phyloP scores from a whole-genome alignment of 2,329 filamentous ascomycete genomes.

The Diplodia sapinea region DNA sequence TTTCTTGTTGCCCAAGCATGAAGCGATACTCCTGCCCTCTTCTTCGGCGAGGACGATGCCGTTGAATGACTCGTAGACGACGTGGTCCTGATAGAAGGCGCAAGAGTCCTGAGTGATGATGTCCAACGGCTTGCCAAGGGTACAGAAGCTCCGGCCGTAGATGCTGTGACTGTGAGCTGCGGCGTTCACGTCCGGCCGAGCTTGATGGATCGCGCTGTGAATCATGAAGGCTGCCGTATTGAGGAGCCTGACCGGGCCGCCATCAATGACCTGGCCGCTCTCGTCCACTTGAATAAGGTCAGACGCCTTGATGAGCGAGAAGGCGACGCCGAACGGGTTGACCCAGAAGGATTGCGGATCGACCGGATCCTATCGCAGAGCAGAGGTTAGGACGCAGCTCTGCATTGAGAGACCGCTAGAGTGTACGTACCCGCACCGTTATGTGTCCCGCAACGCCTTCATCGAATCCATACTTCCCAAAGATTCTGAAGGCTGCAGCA shows the following conservation, averaged over 20 bases:
- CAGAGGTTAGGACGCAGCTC: neutral
- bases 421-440: conserved; percentile 56
- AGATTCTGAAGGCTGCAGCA: conserved; percentile 48
- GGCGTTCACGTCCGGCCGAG: conserved; percentile 63
- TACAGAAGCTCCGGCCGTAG: conserved; percentile 66
- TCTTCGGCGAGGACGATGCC: conserved; percentile 60
- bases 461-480: conserved; percentile 49
- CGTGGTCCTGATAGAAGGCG: conserved; percentile 61
- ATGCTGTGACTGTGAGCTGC: conserved; percentile 65
- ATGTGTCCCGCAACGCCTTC: conserved; percentile 66
- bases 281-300: conserved; percentile 72
- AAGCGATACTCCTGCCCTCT: conserved; percentile 60
- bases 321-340: conserved; percentile 69
- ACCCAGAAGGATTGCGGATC: conserved; percentile 68
- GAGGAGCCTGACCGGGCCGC: conserved; percentile 53
- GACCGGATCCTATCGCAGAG: conserved; percentile 56
- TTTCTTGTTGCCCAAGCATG: conserved; percentile 56
- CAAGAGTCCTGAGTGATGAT: conserved; percentile 65
- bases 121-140: conserved; percentile 64
- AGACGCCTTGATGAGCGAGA: conserved; percentile 66
- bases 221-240: conserved; percentile 63
- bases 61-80: conserved; percentile 60
- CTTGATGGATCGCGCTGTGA: conserved; percentile 64
- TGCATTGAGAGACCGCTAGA: neutral
- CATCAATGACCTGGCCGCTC: conserved; percentile 66